A percentile compares a stretch with the other conserved stretches of the same genome.
Conservation (phyloP, 257 asterid genomes). For the Fraxinus anomala region DNA sequence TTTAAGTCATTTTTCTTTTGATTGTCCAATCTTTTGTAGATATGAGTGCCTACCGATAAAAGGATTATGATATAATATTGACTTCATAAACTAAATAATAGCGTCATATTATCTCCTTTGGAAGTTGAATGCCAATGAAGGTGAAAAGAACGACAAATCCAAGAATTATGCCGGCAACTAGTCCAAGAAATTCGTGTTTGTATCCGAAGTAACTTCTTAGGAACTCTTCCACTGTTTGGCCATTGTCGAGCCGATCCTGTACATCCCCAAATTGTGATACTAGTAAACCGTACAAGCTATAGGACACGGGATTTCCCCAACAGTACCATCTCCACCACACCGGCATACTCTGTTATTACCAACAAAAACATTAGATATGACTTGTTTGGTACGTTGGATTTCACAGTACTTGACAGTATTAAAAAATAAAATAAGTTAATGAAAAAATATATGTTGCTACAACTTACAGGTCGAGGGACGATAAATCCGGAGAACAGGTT, state of each 20-base stretch:
- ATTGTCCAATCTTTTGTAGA: not conserved
- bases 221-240: constrained; percentile 35
- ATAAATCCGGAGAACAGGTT: constrained; percentile 27
- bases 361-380: not conserved
- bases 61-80: too few relatives aligned
- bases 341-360: constrained; percentile 41
- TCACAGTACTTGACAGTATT: not conserved
- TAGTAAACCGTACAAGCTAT: constrained; percentile 44
- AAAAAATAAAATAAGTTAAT: not conserved
- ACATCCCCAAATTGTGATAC: constrained; percentile 46
- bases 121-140: constrained; percentile 39
- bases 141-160: constrained; percentile 37
- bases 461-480: constrained; percentile 25
- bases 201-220: constrained; percentile 37
- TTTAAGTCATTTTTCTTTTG: too few relatives aligned
- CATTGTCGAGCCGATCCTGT: constrained; percentile 25
- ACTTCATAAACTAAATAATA: not conserved
- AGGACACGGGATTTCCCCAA: constrained; percentile 36
- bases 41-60: too few relatives aligned
- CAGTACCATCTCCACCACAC: constrained; percentile 60
- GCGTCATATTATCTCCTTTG: constrained; percentile 34
- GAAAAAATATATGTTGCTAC: not conserved
- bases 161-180: constrained; percentile 29
- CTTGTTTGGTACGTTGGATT: not conserved
- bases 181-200: constrained; percentile 36